Evolutionary conservation across 805 yeast genomes (phyloP), one percentile per base, ranked within the genome.

Genomic region (Starmerella etchellsii): DNA sequence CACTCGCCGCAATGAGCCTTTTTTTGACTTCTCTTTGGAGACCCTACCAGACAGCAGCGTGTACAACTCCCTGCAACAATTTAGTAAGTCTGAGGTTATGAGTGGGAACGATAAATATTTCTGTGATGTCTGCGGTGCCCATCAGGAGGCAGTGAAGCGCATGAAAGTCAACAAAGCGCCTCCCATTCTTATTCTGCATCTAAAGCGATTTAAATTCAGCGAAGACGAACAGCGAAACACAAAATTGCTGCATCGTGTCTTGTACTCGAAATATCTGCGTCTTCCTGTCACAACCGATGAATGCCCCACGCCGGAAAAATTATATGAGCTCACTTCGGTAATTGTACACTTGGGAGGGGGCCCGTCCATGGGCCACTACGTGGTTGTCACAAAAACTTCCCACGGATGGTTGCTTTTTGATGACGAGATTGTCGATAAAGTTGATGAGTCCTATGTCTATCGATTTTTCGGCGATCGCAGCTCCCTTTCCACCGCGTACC

Each of bases 311-410:
- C 67, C 72, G 1, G 73, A 73, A 49, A 73, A 72, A 51, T 66
- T 77, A 16, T 91, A 85, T 54, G 95, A 87, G 53, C 63, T 91
- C 37, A 79, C 76, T 47, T 83, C 88, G 0, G 77, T 88, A 32
- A 91, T 91, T 11, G 85, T 91, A 10, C 98, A 91, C 56, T 76
- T 91, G 50, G 98, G 98, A 5, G 94, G 95, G 3, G 96, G 97
- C 0, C 96, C 97, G 1, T 85, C 84, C 64, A 95, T 87, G 61
- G 98, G 98, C 0, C 98, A 91, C 58, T 91, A 91, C 58, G 88
- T 91, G 9, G 71, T 94, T 0, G 64, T 91, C 4, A 79, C 91
- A 44, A 84, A 84, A 55, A 78, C 85, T 4, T 67, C 71, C 19
- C 72, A 74, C 31, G 87, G 95, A 0, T 91, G 98, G 98, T 63